Conservation (phyloP, 768 basidiomycete species). For the Boletus reticuloceps region DNA sequence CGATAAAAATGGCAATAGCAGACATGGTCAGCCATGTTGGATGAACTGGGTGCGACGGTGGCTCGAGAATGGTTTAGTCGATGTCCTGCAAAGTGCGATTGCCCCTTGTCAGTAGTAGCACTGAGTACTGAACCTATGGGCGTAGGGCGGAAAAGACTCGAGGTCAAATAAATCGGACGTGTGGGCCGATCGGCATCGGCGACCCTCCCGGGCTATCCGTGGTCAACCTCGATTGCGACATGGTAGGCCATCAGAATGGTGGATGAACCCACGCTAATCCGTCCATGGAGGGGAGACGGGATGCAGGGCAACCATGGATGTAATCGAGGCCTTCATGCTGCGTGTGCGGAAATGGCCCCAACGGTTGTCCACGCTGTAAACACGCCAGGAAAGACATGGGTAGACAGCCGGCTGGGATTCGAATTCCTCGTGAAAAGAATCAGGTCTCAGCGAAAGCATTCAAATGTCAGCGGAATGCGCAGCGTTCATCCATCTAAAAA, state of each 20-base stretch:
- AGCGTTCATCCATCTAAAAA: background rate
- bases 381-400: conserved; percentile 1
- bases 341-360: background rate
- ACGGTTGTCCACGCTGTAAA: conserved; percentile 10
- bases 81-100: background rate
- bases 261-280: background rate
- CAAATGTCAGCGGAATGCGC: no score
- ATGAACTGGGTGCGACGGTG: background rate
- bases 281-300: background rate
- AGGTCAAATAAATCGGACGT: background rate
- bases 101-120: background rate
- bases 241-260: background rate
- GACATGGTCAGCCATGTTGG: background rate
- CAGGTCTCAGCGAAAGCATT: background rate
- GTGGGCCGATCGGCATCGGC: conserved; percentile 24
- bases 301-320: background rate
- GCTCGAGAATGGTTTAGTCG: background rate
- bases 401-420: background rate
- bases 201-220: background rate
- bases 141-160: conserved; percentile 26
- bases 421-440: background rate
- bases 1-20: background rate
- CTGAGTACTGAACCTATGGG: background rate
- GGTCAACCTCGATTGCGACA: background rate
- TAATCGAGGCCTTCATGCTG: background rate